Conservation (phyloP, 768 basidiomycete genomes). For the Lentinula lateritia region DNA sequence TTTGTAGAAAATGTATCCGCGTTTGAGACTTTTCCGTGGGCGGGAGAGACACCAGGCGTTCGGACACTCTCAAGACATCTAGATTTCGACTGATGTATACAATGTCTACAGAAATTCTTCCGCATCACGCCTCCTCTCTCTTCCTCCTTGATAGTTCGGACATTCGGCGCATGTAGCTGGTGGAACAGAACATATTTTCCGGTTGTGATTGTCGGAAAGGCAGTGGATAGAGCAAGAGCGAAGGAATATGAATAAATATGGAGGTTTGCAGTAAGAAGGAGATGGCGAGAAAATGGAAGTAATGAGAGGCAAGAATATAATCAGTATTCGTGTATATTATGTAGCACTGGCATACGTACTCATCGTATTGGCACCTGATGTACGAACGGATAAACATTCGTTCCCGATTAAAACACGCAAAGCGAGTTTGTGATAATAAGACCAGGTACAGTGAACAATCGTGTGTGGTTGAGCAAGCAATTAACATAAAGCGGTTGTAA, state of each 20-base stretch:
- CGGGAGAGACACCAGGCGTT: not conserved
- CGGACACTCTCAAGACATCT: not conserved
- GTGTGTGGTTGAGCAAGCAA: not conserved
- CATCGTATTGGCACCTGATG: conserved; percentile 87
- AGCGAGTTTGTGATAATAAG: too few species aligned
- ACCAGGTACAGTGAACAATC: not conserved
- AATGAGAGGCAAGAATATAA: not conserved
- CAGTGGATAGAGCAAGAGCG: not conserved
- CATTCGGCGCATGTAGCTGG: conserved; percentile 85
- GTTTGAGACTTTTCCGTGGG: too few species aligned
- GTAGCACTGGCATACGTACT: conserved; percentile 49
- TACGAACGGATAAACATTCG: not conserved
- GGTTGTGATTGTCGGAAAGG: not conserved
- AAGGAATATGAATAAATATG: conserved; percentile 1
- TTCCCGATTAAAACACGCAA: not conserved
- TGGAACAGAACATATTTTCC: too few species aligned
- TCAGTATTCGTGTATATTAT: not conserved
- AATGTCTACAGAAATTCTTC: conserved; percentile 17
- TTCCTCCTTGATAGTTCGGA: conserved; percentile 76
- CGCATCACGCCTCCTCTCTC: conserved; percentile 30
- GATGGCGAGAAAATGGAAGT: not conserved
- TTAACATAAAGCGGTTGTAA: not conserved
- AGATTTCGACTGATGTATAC: not conserved
- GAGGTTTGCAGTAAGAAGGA: not conserved
- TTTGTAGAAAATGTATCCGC: not conserved